Conservation (phyloP, 495 filamentous ascomycete genomes). For the Chaetomium cochliodes region DNA sequence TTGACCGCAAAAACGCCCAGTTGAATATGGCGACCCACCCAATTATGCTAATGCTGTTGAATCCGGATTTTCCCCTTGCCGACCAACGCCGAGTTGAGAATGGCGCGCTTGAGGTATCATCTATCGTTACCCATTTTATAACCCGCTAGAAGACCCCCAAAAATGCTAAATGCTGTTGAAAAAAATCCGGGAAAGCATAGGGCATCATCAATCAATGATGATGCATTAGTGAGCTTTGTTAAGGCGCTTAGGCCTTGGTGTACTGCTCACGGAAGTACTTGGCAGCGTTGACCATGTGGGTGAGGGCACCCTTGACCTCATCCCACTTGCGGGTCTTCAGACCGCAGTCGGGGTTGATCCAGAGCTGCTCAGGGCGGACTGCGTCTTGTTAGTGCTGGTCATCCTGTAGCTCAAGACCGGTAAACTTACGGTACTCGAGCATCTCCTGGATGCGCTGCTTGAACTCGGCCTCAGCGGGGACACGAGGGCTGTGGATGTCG, state of each 20-base stretch:
- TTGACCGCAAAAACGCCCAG: conserved; percentile 34
- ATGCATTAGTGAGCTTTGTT: conserved; percentile 11
- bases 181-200: conserved; percentile 35
- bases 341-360: conserved; percentile 98
- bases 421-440: conserved; percentile 76
- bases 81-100: conserved; percentile 39
- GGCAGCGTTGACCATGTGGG: conserved; percentile 93
- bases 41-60: conserved; percentile 39
- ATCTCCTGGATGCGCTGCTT: conserved; percentile 96
- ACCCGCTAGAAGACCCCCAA: conserved; percentile 36
- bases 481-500: conserved; percentile 98
- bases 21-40: conserved; percentile 38
- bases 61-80: conserved; percentile 35
- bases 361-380: conserved; percentile 78
- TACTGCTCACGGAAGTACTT: conserved; percentile 94
- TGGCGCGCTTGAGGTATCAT: conserved; percentile 41
- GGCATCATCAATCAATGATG: conserved; percentile 21
- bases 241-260: conserved; percentile 40
- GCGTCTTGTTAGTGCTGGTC: conserved; percentile 15
- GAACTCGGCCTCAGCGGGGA: conserved; percentile 94
- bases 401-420: too few relatives aligned
- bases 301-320: conserved; percentile 90
- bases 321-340: conserved; percentile 96
- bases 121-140: conserved; percentile 32
- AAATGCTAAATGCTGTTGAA: conserved; percentile 44